Base-by-base conservation (phyloP, 257 asterid species). In the Lavandula angustifolia region DNA sequence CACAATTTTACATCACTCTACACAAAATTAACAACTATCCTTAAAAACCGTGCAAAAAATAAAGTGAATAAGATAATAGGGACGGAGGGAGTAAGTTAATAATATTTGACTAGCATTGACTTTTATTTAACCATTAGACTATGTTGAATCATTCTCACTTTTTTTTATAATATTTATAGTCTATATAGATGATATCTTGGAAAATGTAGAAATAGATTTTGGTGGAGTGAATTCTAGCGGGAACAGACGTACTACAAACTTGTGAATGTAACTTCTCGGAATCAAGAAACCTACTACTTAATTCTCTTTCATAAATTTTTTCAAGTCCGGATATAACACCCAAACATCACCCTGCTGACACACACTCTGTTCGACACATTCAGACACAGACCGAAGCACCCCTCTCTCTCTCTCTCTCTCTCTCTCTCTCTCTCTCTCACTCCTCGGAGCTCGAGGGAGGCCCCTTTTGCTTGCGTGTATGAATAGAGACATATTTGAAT, bases 251-350 rank as follows among this genome's bases (percentile, higher is more conserved):
- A 55, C 68, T 61, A 22, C 27, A 22, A 22, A 22, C 56, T 62
- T 18, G 42, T 11, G 8, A 48, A 55, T 44, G 48, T 50, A 56
- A 0, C 42, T 32, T 67, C 10, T 73, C 89, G 95, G 94, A 85
- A 54, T 76, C 84, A 64, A 79, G 53, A 75, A 75, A 3, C 34
- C 14, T 34, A 59, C 55, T 13, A n/a, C 52, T 70, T 4, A 79
- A 71, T 68, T 67, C 42, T 10, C 75, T 79, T 79, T 22, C n/a
- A 88, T 82, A 80, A 80, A 53, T 1, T 12, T 1, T 3, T 73
- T 82, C 79, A 73, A 75, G 74, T 88, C 96, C 96, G 95, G 59
- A 33, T n/a, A 13, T 31, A 2, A 11, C 6, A 38, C 41, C 70
- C 79, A 68, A 67, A 72, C 80, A 66, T 4, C 44, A 10, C 70